phyloP scores from a whole-genome alignment of 495 filamentous ascomycete genomes.

The Aspergillus leporis region DNA sequence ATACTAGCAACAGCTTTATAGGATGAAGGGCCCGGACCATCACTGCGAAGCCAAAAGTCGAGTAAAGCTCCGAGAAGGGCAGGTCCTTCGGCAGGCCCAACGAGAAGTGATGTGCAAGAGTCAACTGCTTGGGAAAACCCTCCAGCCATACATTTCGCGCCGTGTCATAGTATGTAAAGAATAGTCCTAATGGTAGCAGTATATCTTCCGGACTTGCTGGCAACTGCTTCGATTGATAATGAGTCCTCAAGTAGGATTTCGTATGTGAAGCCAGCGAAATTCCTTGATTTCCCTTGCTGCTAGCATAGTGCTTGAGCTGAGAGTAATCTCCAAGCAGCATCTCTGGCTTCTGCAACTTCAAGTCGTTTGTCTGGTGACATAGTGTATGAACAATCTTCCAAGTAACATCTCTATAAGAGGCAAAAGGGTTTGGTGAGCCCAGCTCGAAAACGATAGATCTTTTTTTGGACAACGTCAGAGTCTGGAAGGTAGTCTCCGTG shows the following conservation, averaged over 20 bases:
- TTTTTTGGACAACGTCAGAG: conserved; percentile 19
- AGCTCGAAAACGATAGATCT: conserved; percentile 60
- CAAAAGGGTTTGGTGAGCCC: conserved; percentile 40
- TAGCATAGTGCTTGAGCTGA: conserved; percentile 26
- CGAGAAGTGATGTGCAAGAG: conserved; percentile 39
- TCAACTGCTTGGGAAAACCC: conserved; percentile 24
- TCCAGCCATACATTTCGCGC: conserved; percentile 30
- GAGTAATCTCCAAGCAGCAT: conserved; percentile 26
- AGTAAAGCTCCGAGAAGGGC: conserved; percentile 24
- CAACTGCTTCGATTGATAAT: conserved; percentile 33
- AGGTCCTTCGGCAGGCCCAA: conserved; percentile 29
- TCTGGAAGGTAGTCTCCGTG: conserved; percentile 61
- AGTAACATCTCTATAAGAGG: conserved; percentile 54
- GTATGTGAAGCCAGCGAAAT: conserved; percentile 39
- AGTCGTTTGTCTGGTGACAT: conserved; percentile 18
- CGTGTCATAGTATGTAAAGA: conserved; percentile 25
- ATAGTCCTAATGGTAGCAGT: conserved; percentile 22
- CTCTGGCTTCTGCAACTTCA: background rate
- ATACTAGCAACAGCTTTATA: conserved; percentile 47
- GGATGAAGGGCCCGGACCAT: conserved; percentile 22
- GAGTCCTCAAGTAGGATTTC: conserved; percentile 46
- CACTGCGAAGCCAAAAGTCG: conserved; percentile 17
- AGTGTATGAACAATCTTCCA: conserved; percentile 44
- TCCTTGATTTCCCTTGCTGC: conserved; percentile 14
- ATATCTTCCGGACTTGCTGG: conserved; percentile 24